Base-by-base conservation (phyloP, 1,139 yeast genomes). In the Debaryomycetaceae sp. region DNA sequence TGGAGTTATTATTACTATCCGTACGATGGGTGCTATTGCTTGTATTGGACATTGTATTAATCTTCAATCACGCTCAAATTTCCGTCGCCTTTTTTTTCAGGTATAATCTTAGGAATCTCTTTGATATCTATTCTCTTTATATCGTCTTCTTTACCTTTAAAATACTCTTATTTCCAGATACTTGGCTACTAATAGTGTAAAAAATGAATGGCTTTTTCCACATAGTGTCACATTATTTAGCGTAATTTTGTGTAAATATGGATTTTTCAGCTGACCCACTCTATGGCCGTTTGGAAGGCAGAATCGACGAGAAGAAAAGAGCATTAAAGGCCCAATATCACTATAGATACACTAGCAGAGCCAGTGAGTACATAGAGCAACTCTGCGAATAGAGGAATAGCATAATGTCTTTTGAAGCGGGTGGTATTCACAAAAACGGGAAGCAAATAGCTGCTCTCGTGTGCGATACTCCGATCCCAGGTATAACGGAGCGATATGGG, bases 391-490 rank as follows among this genome's bases (percentile, higher is more conserved):
- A n/a, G n/a, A n/a, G n/a, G n/a, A n/a, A n/a, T n/a, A n/a, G n/a
- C n/a, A n/a, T n/a, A n/a, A 22, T 22, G 26, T 8, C 26, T 8
- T 8, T 8, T 11, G 26, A 22, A 22, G 11, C 11, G 11, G 26
- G 11, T 22, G 26, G 14, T 9, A 9, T 16, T 17, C 5, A 33
- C 29, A 18, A 26, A 16, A 37, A 41, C 17, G 31, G 33, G 30
- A n/a, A 41, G 17, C 73, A 70, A 41, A 56, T 76, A 38, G 80
- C 79, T 17, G 63, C 78, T 18, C 55, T 78, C 30, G 69, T 69
- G 14, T 63, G 75, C 39, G 83, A 78, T 50, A 67, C 69, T 13
- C 74, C 65, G n/a, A 60, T 58, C 24, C 56, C 46, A 6, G 59
- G 55, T 5, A 47, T 67, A 11, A 44, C 60, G 5, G 58, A 52